These are phyloP conservation scores for Pleurotus sapidus DNA, from an alignment of 768 basidiomycete genomes.

Conservation along the genomic window DNA sequence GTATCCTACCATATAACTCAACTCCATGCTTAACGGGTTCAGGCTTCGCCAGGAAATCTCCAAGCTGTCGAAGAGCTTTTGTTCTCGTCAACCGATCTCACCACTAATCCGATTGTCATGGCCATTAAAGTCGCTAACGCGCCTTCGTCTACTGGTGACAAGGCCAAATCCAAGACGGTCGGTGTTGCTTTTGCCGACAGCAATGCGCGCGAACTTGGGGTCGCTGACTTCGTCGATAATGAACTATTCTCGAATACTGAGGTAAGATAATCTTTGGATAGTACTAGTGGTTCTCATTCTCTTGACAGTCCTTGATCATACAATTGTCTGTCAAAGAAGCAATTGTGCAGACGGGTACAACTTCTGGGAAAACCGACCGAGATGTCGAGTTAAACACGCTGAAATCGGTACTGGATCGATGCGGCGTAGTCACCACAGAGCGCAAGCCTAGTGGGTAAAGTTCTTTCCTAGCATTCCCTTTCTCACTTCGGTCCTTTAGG, in stretches of 20 bases:
- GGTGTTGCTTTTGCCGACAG: constrained; percentile 94
- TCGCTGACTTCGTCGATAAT: constrained; percentile 90
- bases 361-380: constrained; percentile 68
- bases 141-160: constrained; percentile 36
- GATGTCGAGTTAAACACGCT: constrained; percentile 90
- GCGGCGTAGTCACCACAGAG: constrained; percentile 88
- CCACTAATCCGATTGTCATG: constrained; percentile 85
- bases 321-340: constrained; percentile 98
- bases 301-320: constrained; percentile 79
- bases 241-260: constrained; percentile 96
- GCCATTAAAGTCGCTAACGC: constrained; percentile 74
- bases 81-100: constrained; percentile 77
- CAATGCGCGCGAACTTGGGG: constrained; percentile 79
- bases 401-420: constrained; percentile 83
- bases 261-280: constrained; percentile 37
- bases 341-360: constrained; percentile 74
- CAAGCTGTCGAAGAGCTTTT: constrained; percentile 80
- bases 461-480: background rate
- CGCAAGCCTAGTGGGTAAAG: constrained; percentile 62
- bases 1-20: constrained; percentile 9
- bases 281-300: background rate
- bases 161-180: constrained; percentile 67
- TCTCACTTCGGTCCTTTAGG: constrained; percentile 38
- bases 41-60: constrained; percentile 65
- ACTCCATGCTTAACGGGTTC: background rate